phyloP scores from a whole-genome alignment of 2,329 filamentous ascomycete genomes.

The Kalaharituber pfeilii region DNA sequence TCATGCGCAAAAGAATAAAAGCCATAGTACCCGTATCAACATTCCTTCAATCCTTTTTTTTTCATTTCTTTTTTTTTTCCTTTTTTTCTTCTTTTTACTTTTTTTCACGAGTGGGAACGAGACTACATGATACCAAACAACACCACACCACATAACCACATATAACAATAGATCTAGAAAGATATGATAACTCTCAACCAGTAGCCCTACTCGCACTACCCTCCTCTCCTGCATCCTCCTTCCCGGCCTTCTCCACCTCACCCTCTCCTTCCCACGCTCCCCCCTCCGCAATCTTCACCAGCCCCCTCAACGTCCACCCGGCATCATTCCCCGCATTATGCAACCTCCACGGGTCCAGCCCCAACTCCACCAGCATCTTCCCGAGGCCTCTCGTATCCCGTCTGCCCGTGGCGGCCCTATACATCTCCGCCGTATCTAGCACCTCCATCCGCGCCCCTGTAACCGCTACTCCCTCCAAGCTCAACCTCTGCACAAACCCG shows the following conservation, averaged over 20 bases:
- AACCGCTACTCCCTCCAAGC: slow-evolving; percentile 43
- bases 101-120: no score
- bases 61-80: no score
- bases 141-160: no score
- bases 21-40: no score
- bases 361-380: slow-evolving; percentile 45
- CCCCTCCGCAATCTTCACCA: slow-evolving; percentile 40
- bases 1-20: no score
- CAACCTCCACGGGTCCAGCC: slow-evolving; percentile 45
- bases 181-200: no score
- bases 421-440: slow-evolving; percentile 57
- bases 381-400: slow-evolving; percentile 40
- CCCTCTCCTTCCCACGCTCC: not conserved
- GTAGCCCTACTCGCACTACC: not conserved
- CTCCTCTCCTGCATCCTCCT: not conserved
- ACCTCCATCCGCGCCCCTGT: slow-evolving; percentile 41
- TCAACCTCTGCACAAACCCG: not conserved
- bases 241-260: not conserved
- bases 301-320: slow-evolving; percentile 55
- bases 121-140: no score
- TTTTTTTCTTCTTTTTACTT: no score
- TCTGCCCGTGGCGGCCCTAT: slow-evolving; percentile 43
- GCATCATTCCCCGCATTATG: slow-evolving; percentile 86
- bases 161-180: no score
- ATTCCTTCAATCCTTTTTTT: no score